Base-by-base conservation (phyloP, 208 protist species). In the Leishmania tropica region DNA sequence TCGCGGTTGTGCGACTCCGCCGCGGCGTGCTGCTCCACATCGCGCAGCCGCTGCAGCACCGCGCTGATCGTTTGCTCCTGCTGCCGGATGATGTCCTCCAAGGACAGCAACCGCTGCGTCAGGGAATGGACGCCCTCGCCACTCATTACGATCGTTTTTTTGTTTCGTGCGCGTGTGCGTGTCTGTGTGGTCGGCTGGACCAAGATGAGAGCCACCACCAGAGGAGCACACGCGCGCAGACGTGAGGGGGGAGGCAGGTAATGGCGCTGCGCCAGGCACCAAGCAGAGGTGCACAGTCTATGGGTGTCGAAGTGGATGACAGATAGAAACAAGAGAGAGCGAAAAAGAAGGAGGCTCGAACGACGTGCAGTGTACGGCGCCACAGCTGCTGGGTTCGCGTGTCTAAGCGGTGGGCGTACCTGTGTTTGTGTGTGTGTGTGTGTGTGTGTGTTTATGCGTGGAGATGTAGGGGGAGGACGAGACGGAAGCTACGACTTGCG, bases 21-120 rank as follows among this genome's bases (percentile, higher is more conserved):
- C 4, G 82, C 86, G 51, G 93, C 78, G 83, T 88, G 88, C 79
- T 95, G 89, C 85, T 97, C 95, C n/a, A 96, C 83, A 75, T 91
- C 91, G 21, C 89, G 88, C 24, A 97, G 80, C 35, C 95, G 90
- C n/a, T 90, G 84, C n/a, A 97, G 88, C 0, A 96, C 72, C 11
- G 81, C 81, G 17, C 84, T 71, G 68, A 95, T 81, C 11, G 85
- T 91, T 19, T 92, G 88, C 83, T 96, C 95, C 77, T 94, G 92
- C 79, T 91, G 87, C 0, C 88, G 91, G 31, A 97, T 87, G 35
- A 96, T 90, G 70, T 96, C 92, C 85, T 97, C 93, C 73, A 97
- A 82, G 4, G 95, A 97, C 56, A 90, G 35, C n/a, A 94, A 80
- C 13, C 95, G 89, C 54, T 87, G 88, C 15, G 85, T 86, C 70